Evolutionary conservation across 73 alveolate species (phyloP).

Genomic region (Tetrahymena malaccensis): DNA sequence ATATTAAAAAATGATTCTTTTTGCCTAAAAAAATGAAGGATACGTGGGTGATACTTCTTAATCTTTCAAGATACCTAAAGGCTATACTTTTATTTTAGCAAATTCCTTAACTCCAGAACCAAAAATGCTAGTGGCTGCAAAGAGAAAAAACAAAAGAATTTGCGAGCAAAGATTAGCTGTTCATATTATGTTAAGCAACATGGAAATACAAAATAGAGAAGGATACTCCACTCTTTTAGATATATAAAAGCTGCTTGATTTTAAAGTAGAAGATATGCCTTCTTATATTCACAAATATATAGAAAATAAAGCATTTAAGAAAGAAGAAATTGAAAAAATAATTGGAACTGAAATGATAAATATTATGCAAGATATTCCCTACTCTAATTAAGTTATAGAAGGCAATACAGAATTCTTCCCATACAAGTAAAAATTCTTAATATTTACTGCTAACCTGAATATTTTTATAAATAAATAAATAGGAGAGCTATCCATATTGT

Average conservation of each 20-base stretch:
- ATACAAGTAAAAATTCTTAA: not conserved
- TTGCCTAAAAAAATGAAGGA: not conserved
- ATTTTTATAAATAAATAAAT: not conserved
- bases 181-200: not conserved
- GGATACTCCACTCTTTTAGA: not conserved
- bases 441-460: not conserved
- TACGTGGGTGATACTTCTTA: not conserved
- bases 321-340: not conserved
- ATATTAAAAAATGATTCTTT: not conserved
- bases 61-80: not conserved
- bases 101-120: not conserved
- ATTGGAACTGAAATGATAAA: not conserved
- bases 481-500: not conserved
- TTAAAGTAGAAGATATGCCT: not conserved
- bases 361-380: not conserved
- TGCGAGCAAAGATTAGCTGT: not conserved
- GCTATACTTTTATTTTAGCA: not conserved
- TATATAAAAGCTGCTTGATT: not conserved
- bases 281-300: not conserved
- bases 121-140: not conserved
- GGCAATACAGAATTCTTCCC: not conserved
- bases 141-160: not conserved
- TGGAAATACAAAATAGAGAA: not conserved
- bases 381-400: not conserved
- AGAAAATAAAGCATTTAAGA: not conserved